These are phyloP conservation scores for Pseudocercospora crystallina DNA, from an alignment of 2,329 filamentous ascomycete genomes.

Conservation along the genomic window DNA sequence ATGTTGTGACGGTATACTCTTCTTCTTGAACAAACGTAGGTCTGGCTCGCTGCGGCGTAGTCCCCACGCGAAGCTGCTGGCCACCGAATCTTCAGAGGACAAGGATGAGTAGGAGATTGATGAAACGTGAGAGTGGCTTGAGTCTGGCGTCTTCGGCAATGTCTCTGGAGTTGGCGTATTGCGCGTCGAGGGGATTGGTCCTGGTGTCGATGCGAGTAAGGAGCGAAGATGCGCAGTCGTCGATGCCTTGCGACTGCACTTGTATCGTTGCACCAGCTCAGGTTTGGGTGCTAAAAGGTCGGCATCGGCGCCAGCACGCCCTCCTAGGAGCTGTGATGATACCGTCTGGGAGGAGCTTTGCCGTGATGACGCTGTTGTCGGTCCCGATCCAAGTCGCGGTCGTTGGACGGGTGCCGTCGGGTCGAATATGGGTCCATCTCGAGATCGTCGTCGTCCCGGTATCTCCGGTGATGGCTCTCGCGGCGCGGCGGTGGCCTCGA, in stretches of 20 bases:
- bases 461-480: slow-evolving; percentile 23
- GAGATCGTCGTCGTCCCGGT: slow-evolving; percentile 25
- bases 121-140: slow-evolving; percentile 9
- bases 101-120: slow-evolving; percentile 14
- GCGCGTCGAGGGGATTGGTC: not conserved
- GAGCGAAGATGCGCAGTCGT: slow-evolving; percentile 16
- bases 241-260: slow-evolving; percentile 11
- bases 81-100: slow-evolving; percentile 21
- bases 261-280: slow-evolving; percentile 18
- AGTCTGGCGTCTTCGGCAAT: slow-evolving; percentile 13
- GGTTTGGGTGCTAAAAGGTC: slow-evolving; percentile 21
- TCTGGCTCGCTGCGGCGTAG: slow-evolving; percentile 26
- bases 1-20: slow-evolving; percentile 30
- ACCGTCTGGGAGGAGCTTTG: slow-evolving; percentile 30
- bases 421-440: slow-evolving; percentile 20
- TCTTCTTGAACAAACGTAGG: slow-evolving; percentile 29
- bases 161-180: slow-evolving; percentile 3
- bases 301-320: slow-evolving; percentile 34
- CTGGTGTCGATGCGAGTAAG: slow-evolving; percentile 1
- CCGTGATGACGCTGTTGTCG: slow-evolving; percentile 32
- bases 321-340: slow-evolving; percentile 37
- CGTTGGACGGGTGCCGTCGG: slow-evolving; percentile 23
- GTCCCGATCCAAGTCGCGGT: slow-evolving; percentile 30
- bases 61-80: slow-evolving; percentile 31
- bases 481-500: slow-evolving; percentile 23